Evolutionary conservation across 345 rosid genomes (phyloP).

Genomic region (Physaria fendleri): DNA sequence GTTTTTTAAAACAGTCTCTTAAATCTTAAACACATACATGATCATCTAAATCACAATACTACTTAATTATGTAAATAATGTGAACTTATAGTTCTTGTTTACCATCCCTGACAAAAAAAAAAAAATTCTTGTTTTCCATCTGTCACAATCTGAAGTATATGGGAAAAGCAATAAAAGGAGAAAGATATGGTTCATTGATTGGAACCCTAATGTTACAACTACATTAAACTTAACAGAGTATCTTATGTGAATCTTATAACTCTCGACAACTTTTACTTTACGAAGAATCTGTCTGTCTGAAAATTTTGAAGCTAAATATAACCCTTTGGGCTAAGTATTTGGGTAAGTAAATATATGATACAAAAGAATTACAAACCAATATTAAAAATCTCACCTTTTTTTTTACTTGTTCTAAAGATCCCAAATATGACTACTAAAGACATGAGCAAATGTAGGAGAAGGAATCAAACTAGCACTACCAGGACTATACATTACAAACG

Average conservation of each 20-base stretch:
- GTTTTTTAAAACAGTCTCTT: too few species aligned
- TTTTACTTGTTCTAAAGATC: constrained; percentile 30
- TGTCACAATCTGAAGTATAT: too few species aligned
- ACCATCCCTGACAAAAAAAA: too few species aligned
- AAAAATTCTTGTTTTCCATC: too few species aligned
- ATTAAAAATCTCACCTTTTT: not conserved
- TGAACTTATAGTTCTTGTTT: too few species aligned
- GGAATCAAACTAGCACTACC: constrained; percentile 31
- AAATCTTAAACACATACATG: too few species aligned
- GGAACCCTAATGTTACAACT: constrained; percentile 35
- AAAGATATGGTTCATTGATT: too few species aligned
- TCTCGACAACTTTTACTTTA: constrained; percentile 3
- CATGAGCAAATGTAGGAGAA: constrained; percentile 49
- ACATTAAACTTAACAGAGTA: too few species aligned
- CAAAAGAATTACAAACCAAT: constrained; percentile 13
- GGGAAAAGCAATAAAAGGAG: too few species aligned
- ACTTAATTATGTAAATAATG: too few species aligned
- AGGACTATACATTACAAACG: constrained; percentile 41
- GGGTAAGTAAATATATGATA: constrained; percentile 10
- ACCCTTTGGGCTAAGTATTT: constrained; percentile 10
- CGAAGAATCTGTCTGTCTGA: constrained; percentile 11
- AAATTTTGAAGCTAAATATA: too few species aligned
- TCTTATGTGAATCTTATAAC: not conserved
- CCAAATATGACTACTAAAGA: constrained; percentile 41
- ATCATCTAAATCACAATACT: too few species aligned